Conservation (phyloP, 1,139 yeast genomes). For the Kurtzmaniella quercitrusa region DNA sequence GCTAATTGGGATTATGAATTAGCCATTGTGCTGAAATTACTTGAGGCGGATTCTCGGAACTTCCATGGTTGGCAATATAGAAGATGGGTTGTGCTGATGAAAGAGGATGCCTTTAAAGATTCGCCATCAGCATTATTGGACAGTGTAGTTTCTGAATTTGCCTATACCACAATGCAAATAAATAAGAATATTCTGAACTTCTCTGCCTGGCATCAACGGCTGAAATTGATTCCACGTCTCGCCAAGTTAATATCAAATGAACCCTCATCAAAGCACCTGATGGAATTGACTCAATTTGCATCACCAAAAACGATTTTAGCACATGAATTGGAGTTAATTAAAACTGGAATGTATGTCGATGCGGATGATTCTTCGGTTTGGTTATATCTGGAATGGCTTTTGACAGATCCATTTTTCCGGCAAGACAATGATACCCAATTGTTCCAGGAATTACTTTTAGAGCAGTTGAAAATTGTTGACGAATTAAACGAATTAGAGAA, state of each 20-base stretch:
- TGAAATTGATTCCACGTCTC: constrained; percentile 59
- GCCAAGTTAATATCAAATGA: constrained; percentile 20
- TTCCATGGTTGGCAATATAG: constrained; percentile 97
- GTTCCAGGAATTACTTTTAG: constrained; percentile 29
- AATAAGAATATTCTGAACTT: constrained; percentile 84
- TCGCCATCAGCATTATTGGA: constrained; percentile 16
- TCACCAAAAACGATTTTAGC: constrained; percentile 34
- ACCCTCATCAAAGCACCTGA: constrained; percentile 8
- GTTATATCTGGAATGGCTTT: constrained; percentile 83
- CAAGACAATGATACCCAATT: constrained; percentile 9
- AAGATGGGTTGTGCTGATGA: constrained; percentile 56
- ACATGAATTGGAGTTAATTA: constrained; percentile 64
- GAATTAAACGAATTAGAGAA: constrained; percentile 61
- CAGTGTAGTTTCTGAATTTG: constrained; percentile 52
- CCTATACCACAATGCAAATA: constrained; percentile 74
- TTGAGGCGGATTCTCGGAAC: constrained; percentile 74
- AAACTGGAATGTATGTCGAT: constrained; percentile 87
- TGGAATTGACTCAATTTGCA: constrained; percentile 18
- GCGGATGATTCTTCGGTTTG: constrained; percentile 93
- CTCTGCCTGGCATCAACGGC: constrained; percentile 94
- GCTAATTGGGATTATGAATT: constrained; percentile 70
- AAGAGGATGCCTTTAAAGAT: constrained; percentile 31
- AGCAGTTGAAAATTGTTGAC: constrained; percentile 35
- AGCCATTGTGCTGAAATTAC: constrained; percentile 60
- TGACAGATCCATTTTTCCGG: constrained; percentile 51